Evolutionary conservation across 106 monocot genomes (phyloP), one percentile per base, ranked within the genome.

Genomic region (Hemerocallis citrina): DNA sequence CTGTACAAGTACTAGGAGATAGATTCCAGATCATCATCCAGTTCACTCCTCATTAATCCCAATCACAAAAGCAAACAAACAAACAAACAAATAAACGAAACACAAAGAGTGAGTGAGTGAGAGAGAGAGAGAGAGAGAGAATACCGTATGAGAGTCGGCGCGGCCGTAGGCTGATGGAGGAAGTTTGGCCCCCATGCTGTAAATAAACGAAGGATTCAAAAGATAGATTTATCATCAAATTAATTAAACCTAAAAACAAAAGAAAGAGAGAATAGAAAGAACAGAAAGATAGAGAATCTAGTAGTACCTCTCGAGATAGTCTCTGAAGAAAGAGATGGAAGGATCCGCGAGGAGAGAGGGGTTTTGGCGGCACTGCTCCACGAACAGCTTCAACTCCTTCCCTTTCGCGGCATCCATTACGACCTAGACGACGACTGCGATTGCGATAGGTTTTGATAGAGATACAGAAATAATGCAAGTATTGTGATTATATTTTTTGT

Each of bases 371-470:
- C 89, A 95, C 61, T 78, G 83, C 37, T 95, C 86, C 36, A 95
- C 75, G 70, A 95, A 89, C 4, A 67, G 28, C 74, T 76, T 75
- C 51, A 90, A 65, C 71, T 89, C 75, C 32, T 64, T 74, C 70
- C 85, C 59, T 70, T 86, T 89, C 51, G 82, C 52, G 38, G 89
- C 71, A 9, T 89, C 93, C 93, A 94, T 92, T 36, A n/a, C n/a
- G n/a, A n/a, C n/a, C n/a, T n/a, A n/a, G n/a, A n/a, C n/a, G n/a
- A n/a, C n/a, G n/a, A n/a, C n/a, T n/a, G n/a, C n/a, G n/a, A n/a
- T n/a, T n/a, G n/a, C n/a, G n/a, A n/a, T n/a, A n/a, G n/a, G n/a
- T n/a, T n/a, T n/a, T n/a, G n/a, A n/a, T n/a, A n/a, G n/a, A n/a
- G n/a, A n/a, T n/a, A n/a, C n/a, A n/a, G n/a, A n/a, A n/a, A n/a